Evolutionary conservation across 2,329 filamentous ascomycete species (phyloP).

Genomic region (Camillea tinctor): DNA sequence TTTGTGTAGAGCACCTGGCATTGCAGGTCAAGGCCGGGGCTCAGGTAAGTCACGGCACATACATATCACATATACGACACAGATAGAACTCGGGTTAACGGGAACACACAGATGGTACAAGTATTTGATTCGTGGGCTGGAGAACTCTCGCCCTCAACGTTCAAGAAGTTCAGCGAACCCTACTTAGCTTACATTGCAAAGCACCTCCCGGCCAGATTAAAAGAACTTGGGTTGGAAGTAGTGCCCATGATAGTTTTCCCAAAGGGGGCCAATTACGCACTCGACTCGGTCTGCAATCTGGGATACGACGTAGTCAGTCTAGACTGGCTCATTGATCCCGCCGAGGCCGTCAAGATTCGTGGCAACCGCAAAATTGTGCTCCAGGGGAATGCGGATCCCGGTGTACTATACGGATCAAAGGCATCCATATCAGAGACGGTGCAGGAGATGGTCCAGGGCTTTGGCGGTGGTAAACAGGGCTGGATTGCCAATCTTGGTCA

Average conservation of each 20-base stretch:
- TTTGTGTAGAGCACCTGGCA: constrained; percentile 93
- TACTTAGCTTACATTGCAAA: constrained; percentile 82
- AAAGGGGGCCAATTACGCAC: constrained; percentile 94
- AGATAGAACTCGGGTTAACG: constrained; percentile 1
- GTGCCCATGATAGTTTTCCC: constrained; percentile 99
- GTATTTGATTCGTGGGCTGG: constrained; percentile 99
- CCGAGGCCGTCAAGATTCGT: constrained; percentile 77
- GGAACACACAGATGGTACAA: constrained; percentile 67
- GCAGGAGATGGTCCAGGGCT: constrained; percentile 83
- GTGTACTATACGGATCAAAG: constrained; percentile 82
- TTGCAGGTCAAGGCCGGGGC: constrained; percentile 91
- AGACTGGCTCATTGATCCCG: constrained; percentile 91
- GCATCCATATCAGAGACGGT: constrained; percentile 80
- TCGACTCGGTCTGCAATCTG: constrained; percentile 81
- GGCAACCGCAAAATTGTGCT: constrained; percentile 72
- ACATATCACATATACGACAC: constrained; percentile 8
- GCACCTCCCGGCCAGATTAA: constrained; percentile 71
- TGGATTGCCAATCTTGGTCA: constrained; percentile 98
- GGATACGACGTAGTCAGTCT: constrained; percentile 93
- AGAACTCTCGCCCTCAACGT: constrained; percentile 81
- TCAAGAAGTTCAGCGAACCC: constrained; percentile 81
- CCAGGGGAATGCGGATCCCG: constrained; percentile 95
- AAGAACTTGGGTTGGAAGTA: constrained; percentile 70
- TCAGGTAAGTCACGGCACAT: constrained; percentile 55
- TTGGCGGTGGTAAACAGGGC: constrained; percentile 72